Percentiles rank a stretch among this genome's conserved stretches.
Conservation (phyloP, 192 early-diverging fungal genomes). For the Geranomyces variabilis region DNA sequence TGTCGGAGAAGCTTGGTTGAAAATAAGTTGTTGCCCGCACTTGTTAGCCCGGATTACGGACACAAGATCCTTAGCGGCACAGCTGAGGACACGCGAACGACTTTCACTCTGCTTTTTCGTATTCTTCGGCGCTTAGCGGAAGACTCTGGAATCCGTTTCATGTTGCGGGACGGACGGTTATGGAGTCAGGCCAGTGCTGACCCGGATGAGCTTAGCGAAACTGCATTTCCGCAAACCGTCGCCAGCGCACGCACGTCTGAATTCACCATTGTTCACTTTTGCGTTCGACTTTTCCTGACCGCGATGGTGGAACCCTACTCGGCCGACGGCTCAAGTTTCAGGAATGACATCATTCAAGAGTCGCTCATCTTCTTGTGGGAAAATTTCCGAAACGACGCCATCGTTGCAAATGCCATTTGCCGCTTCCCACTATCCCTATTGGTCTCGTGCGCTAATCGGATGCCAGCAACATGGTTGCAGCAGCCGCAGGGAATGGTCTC, state of each 20-base stretch:
- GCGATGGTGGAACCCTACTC: not conserved
- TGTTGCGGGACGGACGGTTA: slow-evolving; percentile 20
- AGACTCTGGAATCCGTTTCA: slow-evolving; percentile 22
- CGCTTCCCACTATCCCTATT: not conserved
- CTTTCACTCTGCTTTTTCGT: not conserved
- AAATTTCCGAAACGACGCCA: slow-evolving; percentile 6
- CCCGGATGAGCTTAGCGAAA: too few species aligned
- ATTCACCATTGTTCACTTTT: slow-evolving; percentile 22
- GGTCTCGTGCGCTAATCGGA: not conserved
- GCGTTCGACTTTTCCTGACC: not conserved
- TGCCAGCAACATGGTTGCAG: not conserved
- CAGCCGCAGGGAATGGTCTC: not conserved
- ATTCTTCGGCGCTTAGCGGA: not conserved
- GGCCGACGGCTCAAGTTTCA: not conserved
- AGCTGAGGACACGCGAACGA: not conserved
- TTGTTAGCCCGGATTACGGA: slow-evolving; percentile 3
- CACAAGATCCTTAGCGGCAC: not conserved
- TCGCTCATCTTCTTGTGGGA: slow-evolving; percentile 8
- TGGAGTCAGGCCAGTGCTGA: not conserved
- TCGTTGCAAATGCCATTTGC: slow-evolving; percentile 5
- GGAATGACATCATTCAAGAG: not conserved
- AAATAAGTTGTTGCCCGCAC: not conserved
- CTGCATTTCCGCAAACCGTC: too few species aligned
- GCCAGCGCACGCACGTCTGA: not conserved
- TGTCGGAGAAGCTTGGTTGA: slow-evolving; percentile 10